Base-by-base conservation (phyloP, 2,329 filamentous ascomycete species). In the Fusarium irregulare region DNA sequence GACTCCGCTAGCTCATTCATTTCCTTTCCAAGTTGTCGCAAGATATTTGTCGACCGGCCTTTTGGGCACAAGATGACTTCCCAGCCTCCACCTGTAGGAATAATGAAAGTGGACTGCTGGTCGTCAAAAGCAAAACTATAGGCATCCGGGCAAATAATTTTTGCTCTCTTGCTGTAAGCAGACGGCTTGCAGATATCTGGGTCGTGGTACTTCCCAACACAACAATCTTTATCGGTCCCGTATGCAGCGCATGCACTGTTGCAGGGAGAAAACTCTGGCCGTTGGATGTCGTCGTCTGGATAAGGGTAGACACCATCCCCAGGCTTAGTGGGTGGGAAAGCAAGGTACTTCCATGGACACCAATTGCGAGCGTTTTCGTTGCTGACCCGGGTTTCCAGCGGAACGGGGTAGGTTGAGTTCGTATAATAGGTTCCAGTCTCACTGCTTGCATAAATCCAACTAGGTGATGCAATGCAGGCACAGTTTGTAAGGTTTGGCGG, bases 301-400 rank as follows among this genome's bases (percentile, higher is more conserved):
- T 95, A 95, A 2, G 92, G 90, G 75, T 93, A 94, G 21, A 94
- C 85, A 28, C 92, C 92, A 72, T 92, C 87, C n/a, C 88, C 88
- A 13, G 92, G 92, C 75, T 90, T 90, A 42, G 83, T 82, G 0
- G 92, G 92, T 16, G 88, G 88, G 58, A 87, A 87, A 23, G 88
- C 85, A 73, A 94, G 91, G 46, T 93, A 84, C 69, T 92, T 87
- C 91, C 92, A 94, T 0, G 93, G 93, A 79, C 93, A 97, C 93
- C 93, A 97, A 56, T 83, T 81, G 25, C 84, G 82, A 18, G 93
- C 84, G 60, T 86, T 82, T 14, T 82, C 77, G 65, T 88, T 85
- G 45, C 87, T 88, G 64, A 89, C 83, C 9, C 81, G 79, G 20
- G 83, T 77, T 71, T 94, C 91, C 71, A 91, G 89, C 0, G 91